Evolutionary conservation across 2,329 filamentous ascomycete genomes (phyloP).

Genomic region (Chaetomiaceae sp.): DNA sequence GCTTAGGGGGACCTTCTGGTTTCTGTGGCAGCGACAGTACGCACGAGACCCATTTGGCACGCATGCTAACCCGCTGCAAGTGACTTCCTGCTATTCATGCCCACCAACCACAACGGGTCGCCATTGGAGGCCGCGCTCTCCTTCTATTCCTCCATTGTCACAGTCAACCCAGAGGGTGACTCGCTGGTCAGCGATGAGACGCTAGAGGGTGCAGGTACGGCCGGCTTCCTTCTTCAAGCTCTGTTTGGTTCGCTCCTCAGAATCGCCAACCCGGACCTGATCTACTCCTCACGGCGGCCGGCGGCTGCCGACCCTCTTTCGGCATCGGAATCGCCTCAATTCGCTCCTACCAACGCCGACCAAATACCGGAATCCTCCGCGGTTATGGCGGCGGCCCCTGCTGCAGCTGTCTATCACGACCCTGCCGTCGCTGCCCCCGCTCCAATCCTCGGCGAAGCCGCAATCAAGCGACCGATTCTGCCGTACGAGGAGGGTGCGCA

Average conservation of each 20-base stretch:
- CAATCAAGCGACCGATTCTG: conserved; percentile 12
- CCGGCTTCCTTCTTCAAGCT: conserved; percentile 61
- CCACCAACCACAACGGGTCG: conserved; percentile 54
- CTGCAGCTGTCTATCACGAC: conserved; percentile 11
- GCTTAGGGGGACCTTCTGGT: background rate
- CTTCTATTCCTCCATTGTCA: conserved; percentile 85
- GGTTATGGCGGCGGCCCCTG: conserved; percentile 15
- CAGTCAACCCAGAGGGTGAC: conserved; percentile 89
- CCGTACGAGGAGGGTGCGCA: conserved; percentile 17
- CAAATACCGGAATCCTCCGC: conserved; percentile 1
- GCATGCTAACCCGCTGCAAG: conserved; percentile 39
- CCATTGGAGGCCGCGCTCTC: conserved; percentile 77
- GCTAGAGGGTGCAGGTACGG: conserved; percentile 90
- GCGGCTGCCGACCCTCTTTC: conserved; percentile 1
- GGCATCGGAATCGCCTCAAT: too few relatives aligned
- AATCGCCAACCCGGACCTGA: conserved; percentile 42
- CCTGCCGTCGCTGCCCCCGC: conserved; percentile 4
- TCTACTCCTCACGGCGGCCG: conserved; percentile 7
- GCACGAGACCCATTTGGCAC: background rate
- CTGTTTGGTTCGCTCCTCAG: conserved; percentile 71
- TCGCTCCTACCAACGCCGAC: background rate
- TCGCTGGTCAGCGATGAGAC: conserved; percentile 86
- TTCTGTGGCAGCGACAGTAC: background rate
- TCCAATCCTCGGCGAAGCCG: conserved; percentile 11
- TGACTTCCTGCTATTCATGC: conserved; percentile 90